Percentiles rank a stretch among this genome's conserved stretches.
Evolutionary conservation across 805 yeast species (phyloP).

Genomic region (Saccharomycopsis sp.): DNA sequence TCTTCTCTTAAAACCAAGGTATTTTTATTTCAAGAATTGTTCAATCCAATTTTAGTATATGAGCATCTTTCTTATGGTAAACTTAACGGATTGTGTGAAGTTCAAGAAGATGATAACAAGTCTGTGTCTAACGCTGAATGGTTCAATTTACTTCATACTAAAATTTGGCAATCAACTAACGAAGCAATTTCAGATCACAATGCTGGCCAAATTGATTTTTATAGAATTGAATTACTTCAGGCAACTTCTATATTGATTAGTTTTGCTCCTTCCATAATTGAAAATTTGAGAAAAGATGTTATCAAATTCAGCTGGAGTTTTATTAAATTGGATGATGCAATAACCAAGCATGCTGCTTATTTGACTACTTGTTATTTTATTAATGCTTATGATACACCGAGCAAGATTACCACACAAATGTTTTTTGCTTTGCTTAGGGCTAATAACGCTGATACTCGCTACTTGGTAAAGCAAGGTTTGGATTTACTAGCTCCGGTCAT

Average conservation of each 20-base stretch:
- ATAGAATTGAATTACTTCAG: conserved; percentile 72
- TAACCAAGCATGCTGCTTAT: conserved; percentile 89
- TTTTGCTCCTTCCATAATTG: conserved; percentile 52
- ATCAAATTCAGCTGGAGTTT: conserved; percentile 93
- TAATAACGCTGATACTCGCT: conserved; percentile 77
- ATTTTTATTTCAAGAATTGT: conserved; percentile 51
- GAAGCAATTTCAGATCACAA: conserved; percentile 45
- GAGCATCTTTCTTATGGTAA: conserved; percentile 48
- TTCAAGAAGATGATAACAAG: conserved; percentile 24
- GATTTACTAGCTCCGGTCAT: conserved; percentile 85
- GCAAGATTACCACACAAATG: conserved; percentile 82
- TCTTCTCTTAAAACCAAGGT: conserved; percentile 46
- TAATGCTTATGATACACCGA: conserved; percentile 80
- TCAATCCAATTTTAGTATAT: conserved; percentile 57
- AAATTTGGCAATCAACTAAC: conserved; percentile 67
- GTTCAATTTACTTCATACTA: conserved; percentile 55
- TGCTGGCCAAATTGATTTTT: conserved; percentile 67
- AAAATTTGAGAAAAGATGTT: conserved; percentile 69
- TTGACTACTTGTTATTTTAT: conserved; percentile 83
- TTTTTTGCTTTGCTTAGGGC: conserved; percentile 84
- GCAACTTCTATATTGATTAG: conserved; percentile 71
- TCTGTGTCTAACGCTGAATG: too few relatives aligned
- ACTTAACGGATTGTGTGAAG: conserved; percentile 39
- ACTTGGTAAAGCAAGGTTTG: conserved; percentile 77
- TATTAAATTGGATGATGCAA: conserved; percentile 79